phyloP scores from a whole-genome alignment of 164 flowering plant genomes.

The Echeveria elegans region DNA sequence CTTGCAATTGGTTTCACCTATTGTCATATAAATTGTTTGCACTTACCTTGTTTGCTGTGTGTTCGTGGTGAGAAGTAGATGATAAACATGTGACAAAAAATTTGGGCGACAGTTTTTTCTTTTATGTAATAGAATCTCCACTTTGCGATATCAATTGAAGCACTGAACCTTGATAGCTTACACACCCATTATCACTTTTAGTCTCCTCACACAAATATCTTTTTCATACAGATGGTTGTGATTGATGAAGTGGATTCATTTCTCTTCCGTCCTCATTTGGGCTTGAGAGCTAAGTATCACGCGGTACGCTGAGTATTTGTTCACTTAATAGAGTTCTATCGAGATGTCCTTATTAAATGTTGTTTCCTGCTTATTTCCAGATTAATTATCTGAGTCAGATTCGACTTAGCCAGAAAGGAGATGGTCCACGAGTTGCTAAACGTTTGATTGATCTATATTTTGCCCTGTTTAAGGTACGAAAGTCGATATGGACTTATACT shows the following conservation, averaged over 20 bases:
- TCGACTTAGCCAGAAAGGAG: slow-evolving; percentile 63
- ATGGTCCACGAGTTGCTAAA: slow-evolving; percentile 91
- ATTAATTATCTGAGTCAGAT: slow-evolving; percentile 83
- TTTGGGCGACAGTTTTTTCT: not conserved
- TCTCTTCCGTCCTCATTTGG: slow-evolving; percentile 87
- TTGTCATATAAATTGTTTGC: not conserved
- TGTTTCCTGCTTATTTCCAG: slow-evolving; percentile 21
- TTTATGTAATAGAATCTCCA: not conserved
- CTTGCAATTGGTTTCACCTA: not conserved
- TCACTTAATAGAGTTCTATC: not conserved
- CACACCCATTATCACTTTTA: not conserved
- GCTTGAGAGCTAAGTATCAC: slow-evolving; percentile 69
- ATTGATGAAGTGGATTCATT: slow-evolving; percentile 92
- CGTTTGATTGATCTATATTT: slow-evolving; percentile 87
- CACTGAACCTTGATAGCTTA: not conserved
- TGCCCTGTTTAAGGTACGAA: slow-evolving; percentile 81
- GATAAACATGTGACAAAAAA: not conserved
- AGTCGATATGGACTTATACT: not conserved
- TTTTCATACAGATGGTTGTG: slow-evolving; percentile 66
- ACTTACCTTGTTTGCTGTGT: not conserved
- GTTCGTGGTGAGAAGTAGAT: not conserved
- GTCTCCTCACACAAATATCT: slow-evolving; percentile 3
- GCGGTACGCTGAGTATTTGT: slow-evolving; percentile 40
- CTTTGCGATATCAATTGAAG: not conserved
- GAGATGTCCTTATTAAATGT: not conserved